Evolutionary conservation across 768 basidiomycete species (phyloP).

Genomic region (Lactifluus pinguis): DNA sequence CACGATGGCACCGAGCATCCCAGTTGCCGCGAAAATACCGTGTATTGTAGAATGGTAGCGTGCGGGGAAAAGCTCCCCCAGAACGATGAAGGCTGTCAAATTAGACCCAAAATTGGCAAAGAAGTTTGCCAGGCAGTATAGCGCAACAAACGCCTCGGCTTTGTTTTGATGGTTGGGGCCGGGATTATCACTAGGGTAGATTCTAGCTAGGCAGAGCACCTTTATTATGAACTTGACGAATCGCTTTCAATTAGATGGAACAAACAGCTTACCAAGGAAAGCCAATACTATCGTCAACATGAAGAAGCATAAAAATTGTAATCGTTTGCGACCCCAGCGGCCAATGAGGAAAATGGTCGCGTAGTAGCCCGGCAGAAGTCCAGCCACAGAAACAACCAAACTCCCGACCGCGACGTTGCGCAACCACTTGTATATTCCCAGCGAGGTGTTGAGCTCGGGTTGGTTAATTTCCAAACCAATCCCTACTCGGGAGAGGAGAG

Average conservation of each 20-base stretch:
- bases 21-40: slow-evolving; percentile 35
- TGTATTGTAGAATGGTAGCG: slow-evolving; percentile 35
- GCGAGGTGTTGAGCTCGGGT: slow-evolving; percentile 27
- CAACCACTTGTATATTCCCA: slow-evolving; percentile 40
- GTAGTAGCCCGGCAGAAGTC: slow-evolving; percentile 80
- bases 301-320: slow-evolving; percentile 70
- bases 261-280: slow-evolving; percentile 47
- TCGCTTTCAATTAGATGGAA: slow-evolving; percentile 13
- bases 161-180: slow-evolving; percentile 30
- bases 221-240: slow-evolving; percentile 23
- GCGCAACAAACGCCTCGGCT: slow-evolving; percentile 28
- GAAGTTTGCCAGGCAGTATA: slow-evolving; percentile 34
- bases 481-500: slow-evolving; percentile 31
- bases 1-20: slow-evolving; percentile 38
- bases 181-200: not conserved
- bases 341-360: slow-evolving; percentile 57
- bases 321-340: slow-evolving; percentile 69
- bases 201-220: slow-evolving; percentile 11
- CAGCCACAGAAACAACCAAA: slow-evolving; percentile 64
- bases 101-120: slow-evolving; percentile 39
- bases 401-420: slow-evolving; percentile 63
- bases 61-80: slow-evolving; percentile 38
- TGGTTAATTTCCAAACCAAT: slow-evolving; percentile 42
- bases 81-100: slow-evolving; percentile 35
- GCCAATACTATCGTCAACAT: slow-evolving; percentile 55